Percentiles rank a stretch among this genome's conserved stretches.
Conservation (phyloP, 2,329 filamentous ascomycete genomes). For the Paramyrothecium roridum region DNA sequence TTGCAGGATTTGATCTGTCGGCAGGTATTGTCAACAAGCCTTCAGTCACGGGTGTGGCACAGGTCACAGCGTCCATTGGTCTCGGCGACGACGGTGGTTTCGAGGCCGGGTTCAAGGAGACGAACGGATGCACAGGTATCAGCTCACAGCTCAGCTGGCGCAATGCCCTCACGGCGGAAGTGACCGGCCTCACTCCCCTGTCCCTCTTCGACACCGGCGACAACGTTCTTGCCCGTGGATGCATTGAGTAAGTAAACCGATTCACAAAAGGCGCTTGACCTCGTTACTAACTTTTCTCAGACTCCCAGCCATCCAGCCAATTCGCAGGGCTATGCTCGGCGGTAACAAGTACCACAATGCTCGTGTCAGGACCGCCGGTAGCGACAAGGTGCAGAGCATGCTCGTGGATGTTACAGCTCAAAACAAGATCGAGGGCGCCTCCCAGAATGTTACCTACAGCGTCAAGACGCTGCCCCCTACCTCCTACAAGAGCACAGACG, state of each 20-base stretch:
- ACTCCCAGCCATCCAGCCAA: not conserved
- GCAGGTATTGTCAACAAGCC: constrained; percentile 22
- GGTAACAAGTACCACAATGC: not conserved
- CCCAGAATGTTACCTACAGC: not conserved
- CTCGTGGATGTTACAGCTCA: not conserved
- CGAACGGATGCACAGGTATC: constrained; percentile 20
- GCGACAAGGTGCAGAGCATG: not conserved
- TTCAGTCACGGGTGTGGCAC: constrained; percentile 18
- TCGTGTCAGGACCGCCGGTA: not conserved
- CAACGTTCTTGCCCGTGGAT: constrained; percentile 12
- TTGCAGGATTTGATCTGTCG: constrained; percentile 13
- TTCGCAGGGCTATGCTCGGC: not conserved
- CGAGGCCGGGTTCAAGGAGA: constrained; percentile 12
- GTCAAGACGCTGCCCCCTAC: not conserved
- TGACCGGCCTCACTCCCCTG: constrained; percentile 8
- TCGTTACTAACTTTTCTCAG: not conserved
- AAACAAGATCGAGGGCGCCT: not conserved
- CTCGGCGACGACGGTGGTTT: constrained; percentile 7
- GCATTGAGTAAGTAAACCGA: constrained; percentile 15
- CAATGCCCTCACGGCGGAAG: constrained; percentile 18
- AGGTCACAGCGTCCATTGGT: constrained; percentile 11
- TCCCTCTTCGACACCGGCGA: constrained; percentile 18
- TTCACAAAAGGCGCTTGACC: not conserved
- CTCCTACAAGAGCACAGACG: constrained; percentile 14
- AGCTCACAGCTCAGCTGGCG: constrained; percentile 21